Percentiles rank a stretch among this genome's conserved stretches.
These are phyloP conservation scores for Sarocladium kiliense DNA, from an alignment of 2,329 filamentous ascomycete genomes.

Conservation along the genomic window DNA sequence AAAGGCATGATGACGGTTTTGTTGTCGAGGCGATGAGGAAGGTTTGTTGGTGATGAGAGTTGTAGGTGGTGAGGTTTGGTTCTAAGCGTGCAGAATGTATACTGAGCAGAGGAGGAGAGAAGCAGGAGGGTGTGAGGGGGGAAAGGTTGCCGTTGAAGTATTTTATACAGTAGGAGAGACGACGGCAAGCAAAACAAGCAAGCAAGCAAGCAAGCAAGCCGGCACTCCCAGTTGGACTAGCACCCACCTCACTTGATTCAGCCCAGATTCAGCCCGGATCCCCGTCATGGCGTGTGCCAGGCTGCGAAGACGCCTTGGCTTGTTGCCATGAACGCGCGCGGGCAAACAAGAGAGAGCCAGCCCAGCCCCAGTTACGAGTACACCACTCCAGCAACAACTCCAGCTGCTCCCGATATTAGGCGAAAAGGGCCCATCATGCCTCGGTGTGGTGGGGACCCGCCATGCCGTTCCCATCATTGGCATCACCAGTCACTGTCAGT, in stretches of 20 bases:
- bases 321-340: no score
- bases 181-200: background rate
- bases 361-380: background rate
- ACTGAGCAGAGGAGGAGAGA: background rate
- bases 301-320: conserved; percentile 3
- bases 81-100: no score
- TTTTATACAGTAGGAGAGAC: background rate
- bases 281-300: conserved; percentile 3
- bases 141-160: background rate
- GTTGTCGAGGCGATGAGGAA: conserved; percentile 3
- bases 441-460: background rate
- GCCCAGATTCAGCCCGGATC: conserved; percentile 1
- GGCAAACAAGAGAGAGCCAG: background rate
- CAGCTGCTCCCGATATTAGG: background rate
- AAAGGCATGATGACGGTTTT: conserved; percentile 46
- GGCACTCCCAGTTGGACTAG: no score
- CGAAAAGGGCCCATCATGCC: no score
- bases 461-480: background rate
- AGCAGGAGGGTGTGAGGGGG: conserved; percentile 7
- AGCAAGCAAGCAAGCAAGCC: background rate
- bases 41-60: conserved; percentile 3
- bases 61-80: background rate
- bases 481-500: background rate
- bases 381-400: background rate
- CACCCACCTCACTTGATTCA: conserved; percentile 6